Evolutionary conservation across 2,329 filamentous ascomycete genomes (phyloP), one percentile per base, ranked within the genome.

Genomic region (Fusarium papillatum): DNA sequence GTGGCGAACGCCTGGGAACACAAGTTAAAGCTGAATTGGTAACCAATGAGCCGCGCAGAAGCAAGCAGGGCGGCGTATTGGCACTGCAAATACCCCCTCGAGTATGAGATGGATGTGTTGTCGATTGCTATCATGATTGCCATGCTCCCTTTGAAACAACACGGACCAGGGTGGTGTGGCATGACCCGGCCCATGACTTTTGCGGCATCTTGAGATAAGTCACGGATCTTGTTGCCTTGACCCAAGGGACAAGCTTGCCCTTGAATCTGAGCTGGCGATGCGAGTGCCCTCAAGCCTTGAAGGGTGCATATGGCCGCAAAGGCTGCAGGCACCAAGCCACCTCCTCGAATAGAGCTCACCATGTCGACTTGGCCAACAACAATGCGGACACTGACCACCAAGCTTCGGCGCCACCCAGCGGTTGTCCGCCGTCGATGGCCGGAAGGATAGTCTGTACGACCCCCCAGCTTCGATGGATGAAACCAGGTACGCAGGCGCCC

Each of bases 11-110:
- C 34, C 34, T 68, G 65, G 71, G 41, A 69, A 41, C 60, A 79
- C 78, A 68, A 68, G 67, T 68, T 69, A 71, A 70, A 50, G 50
- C 62, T 73, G n/a, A 68, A 41, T 68, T 72, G 78, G 78, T 80
- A 79, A 75, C 78, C 75, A 79, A 79, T 79, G 53, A 69, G 69
- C 69, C 62, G 10, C 7, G 41, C 71, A 53, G 50, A 68, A 55
- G 57, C 36, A 31, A 26, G 53, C 53, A 53, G 57, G 11, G 50
- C 26, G 31, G 55, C 29, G 22, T 46, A 67, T 63, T 61, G 59
- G 59, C 61, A 64, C 67, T 41, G 39, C 70, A 70, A 68, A 71
- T 53, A 57, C 65, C 24, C 39, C 34, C 34, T 61, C 43, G 39
- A 62, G 34, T 8, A 57, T 16, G 43, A 39, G 59, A 39, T 38